A percentile compares a stretch with the other conserved stretches of the same genome.
phyloP scores from a whole-genome alignment of 192 early-diverging fungal species.

The Gamsiella multidivaricata region DNA sequence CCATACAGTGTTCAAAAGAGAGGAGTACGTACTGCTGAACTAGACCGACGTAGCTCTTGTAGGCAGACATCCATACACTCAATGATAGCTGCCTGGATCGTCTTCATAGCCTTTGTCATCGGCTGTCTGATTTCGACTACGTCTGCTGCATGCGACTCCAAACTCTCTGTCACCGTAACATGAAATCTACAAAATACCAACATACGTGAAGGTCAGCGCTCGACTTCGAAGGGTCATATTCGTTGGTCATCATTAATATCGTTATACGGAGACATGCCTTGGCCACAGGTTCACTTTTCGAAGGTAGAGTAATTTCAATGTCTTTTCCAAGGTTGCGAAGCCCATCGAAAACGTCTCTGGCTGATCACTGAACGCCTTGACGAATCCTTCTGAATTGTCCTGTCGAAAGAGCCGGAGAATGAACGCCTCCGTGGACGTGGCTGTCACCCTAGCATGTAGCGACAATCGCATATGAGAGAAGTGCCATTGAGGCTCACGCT shows the following conservation, averaged over 20 bases:
- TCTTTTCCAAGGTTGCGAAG: conserved; percentile 89
- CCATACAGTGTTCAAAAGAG: no score
- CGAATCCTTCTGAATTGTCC: conserved; percentile 85
- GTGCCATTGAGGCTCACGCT: neutral
- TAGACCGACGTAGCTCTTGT: conserved; percentile 76
- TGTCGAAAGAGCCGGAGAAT: conserved; percentile 85
- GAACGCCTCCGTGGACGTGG: conserved; percentile 89
- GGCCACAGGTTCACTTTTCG: conserved; percentile 92
- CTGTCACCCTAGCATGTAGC: conserved; percentile 65
- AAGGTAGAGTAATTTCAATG: conserved; percentile 81
- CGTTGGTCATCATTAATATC: no score
- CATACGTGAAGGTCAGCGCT: neutral
- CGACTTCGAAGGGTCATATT: no score
- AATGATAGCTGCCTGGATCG: conserved; percentile 83
- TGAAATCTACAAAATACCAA: conserved; percentile 68
- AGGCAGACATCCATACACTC: conserved; percentile 88
- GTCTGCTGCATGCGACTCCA: conserved; percentile 64
- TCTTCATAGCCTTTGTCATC: conserved; percentile 82
- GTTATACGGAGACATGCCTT: no score
- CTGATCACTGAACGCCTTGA: conserved; percentile 93
- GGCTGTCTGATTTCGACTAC: conserved; percentile 83
- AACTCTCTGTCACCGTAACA: conserved; percentile 63
- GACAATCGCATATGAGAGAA: neutral
- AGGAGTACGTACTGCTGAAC: conserved; percentile 64
- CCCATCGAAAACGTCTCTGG: conserved; percentile 85